Base-by-base conservation (phyloP, 345 rosid species). In the Salix brachista region DNA sequence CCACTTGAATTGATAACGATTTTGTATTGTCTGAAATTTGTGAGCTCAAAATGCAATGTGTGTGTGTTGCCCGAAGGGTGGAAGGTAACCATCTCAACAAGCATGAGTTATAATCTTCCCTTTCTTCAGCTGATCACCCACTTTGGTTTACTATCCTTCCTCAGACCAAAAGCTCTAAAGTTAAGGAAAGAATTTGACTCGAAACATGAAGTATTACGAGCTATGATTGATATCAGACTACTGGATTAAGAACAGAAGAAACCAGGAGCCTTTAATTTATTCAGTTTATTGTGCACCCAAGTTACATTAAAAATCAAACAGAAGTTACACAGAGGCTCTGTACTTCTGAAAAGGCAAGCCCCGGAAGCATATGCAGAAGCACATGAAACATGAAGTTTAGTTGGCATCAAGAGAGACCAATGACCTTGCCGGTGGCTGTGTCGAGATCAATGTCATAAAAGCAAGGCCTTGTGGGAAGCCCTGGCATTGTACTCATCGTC, bases 401-500 rank as follows among this genome's bases (percentile, higher is more conserved):
- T 21, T 21, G 60, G 60, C 54, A 75, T 86, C 78, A 93, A 16
- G 99, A 93, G 61, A 96, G 97, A 52, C 99, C 99, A 32, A 89
- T 80, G 68, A 96, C 96, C 81, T 89, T 93, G 58, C 98, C 97
- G 1, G 97, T 92, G 71, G 78, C 86, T 6, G 95, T 89, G 83
- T 93, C 90, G 1, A 93, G 80, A 79, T 96, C 98, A 37, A 96
- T 96, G 73, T 93, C 99, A 9, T 92, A 96, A 79, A 96, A 96
- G 85, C 97, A 92, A 44, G 99, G 99, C 84, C 99, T 88, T 61
- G 99, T 96, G 3, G 98, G 98, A 70, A 96, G 97, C 71, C 99
- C 98, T 12, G 98, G 98, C 99, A 93, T 96, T 25, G 99, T 92
- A 79, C 98, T 92, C 97, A 94, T 91, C 2, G 97, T 94, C 72